A percentile compares a stretch with the other conserved stretches of the same genome.
phyloP scores from a whole-genome alignment of 345 rosid genomes.

The Leavenworthia alabamica region DNA sequence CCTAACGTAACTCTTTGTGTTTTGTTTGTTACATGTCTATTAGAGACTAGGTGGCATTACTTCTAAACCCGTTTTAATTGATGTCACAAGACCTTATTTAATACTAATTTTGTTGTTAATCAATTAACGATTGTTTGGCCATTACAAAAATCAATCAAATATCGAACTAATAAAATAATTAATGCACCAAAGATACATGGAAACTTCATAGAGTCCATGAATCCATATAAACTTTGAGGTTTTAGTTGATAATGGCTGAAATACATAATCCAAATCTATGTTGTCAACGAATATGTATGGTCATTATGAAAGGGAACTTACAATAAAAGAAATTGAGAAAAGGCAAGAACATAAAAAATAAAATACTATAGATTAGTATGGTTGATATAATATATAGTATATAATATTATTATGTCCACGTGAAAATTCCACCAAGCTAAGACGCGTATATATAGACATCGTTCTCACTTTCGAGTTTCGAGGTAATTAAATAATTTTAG shows the following conservation, averaged over 20 bases:
- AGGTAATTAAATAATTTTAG: neutral
- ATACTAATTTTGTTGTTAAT: neutral
- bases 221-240: no score
- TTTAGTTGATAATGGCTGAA: no score
- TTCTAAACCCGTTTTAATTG: neutral
- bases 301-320: neutral
- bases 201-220: neutral
- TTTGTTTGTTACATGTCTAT: neutral
- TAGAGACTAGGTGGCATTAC: neutral
- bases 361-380: neutral
- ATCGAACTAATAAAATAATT: neutral
- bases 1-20: slow-evolving; percentile 1
- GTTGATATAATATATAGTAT: neutral
- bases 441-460: slow-evolving; percentile 4
- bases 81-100: neutral
- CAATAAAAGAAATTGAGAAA: neutral
- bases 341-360: neutral
- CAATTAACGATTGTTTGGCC: neutral
- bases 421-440: slow-evolving; percentile 19
- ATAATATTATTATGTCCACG: slow-evolving; percentile 1
- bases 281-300: neutral
- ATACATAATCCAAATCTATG: no score
- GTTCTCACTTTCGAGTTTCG: slow-evolving; percentile 1
- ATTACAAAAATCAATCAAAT: neutral
- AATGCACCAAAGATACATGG: neutral